phyloP scores from a whole-genome alignment of 2,329 filamentous ascomycete species.

The Zymoseptoria pseudotritici region DNA sequence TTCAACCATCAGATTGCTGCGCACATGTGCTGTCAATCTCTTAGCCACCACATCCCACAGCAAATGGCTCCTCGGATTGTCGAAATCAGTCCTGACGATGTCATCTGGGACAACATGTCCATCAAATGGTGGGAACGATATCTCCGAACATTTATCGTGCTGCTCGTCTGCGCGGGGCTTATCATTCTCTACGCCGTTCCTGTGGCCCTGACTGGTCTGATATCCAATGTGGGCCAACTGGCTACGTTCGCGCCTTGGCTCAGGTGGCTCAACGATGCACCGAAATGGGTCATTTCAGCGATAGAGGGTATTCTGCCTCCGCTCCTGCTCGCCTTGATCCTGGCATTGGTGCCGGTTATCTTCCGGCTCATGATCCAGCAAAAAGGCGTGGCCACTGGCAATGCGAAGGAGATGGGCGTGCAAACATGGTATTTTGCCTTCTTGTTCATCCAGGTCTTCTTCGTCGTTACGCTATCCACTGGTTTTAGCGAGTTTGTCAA shows the following conservation, averaged over 20 bases:
- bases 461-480: slow-evolving; percentile 80
- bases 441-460: slow-evolving; percentile 86
- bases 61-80: slow-evolving; percentile 88
- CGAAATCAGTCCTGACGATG: slow-evolving; percentile 89
- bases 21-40: slow-evolving; percentile 93
- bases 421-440: slow-evolving; percentile 92
- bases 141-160: slow-evolving; percentile 59
- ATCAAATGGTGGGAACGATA: slow-evolving; percentile 91
- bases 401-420: slow-evolving; percentile 70
- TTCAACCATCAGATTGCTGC: slow-evolving; percentile 97
- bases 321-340: slow-evolving; percentile 64
- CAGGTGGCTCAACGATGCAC: slow-evolving; percentile 57
- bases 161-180: slow-evolving; percentile 62
- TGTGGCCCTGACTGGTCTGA: slow-evolving; percentile 75
- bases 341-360: slow-evolving; percentile 73
- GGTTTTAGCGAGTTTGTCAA: slow-evolving; percentile 61
- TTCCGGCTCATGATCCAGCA: slow-evolving; percentile 64
- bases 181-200: slow-evolving; percentile 85
- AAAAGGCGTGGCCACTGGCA: slow-evolving; percentile 76
- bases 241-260: slow-evolving; percentile 62
- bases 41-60: slow-evolving; percentile 83
- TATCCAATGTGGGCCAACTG: slow-evolving; percentile 70
- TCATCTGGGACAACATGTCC: slow-evolving; percentile 96
- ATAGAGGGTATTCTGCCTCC: slow-evolving; percentile 84
- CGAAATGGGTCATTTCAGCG: slow-evolving; percentile 54